phyloP scores from a whole-genome alignment of 108 stramenopile genomes.

The Nitzschia putrida region DNA sequence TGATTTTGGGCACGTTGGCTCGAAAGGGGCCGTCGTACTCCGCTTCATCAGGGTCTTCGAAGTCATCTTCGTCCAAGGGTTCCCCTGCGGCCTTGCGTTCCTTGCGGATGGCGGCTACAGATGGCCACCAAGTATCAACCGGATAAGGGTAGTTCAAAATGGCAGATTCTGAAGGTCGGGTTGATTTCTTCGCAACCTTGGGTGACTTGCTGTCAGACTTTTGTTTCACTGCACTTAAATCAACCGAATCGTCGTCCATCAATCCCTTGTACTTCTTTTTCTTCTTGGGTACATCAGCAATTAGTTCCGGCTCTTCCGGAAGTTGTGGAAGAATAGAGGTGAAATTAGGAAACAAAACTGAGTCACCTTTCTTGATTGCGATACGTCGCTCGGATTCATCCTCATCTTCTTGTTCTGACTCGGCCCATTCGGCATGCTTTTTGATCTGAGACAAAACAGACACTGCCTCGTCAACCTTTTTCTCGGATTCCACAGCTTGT shows the following conservation, averaged over 20 bases:
- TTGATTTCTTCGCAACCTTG: neutral
- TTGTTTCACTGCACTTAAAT: constrained; percentile 12
- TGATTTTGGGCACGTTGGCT: constrained; percentile 38
- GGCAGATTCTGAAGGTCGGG: constrained; percentile 10
- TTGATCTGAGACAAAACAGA: constrained; percentile 31
- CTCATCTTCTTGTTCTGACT: constrained; percentile 27
- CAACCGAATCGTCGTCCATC: constrained; percentile 30
- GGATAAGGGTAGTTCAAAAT: constrained; percentile 44
- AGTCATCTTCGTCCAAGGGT: constrained; percentile 43
- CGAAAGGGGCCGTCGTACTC: constrained; percentile 38
- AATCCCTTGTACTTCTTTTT: constrained; percentile 26
- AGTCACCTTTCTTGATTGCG: constrained; percentile 26
- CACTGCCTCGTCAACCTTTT: constrained; percentile 35
- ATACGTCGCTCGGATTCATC: constrained; percentile 20
- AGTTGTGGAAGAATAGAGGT: constrained; percentile 41
- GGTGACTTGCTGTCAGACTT: constrained; percentile 13
- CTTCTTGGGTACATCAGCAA: neutral
- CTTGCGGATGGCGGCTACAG: constrained; percentile 46
- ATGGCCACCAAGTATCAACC: constrained; percentile 82
- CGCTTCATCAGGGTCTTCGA: constrained; percentile 35
- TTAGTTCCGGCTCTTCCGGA: constrained; percentile 38
- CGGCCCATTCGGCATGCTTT: constrained; percentile 26
- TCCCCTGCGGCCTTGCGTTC: constrained; percentile 53
- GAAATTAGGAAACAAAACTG: constrained; percentile 32
- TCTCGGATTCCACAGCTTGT: constrained; percentile 31